These are phyloP conservation scores for Monosporascus sp. DNA, from an alignment of 2,329 filamentous ascomycete species.

Conservation along the genomic window DNA sequence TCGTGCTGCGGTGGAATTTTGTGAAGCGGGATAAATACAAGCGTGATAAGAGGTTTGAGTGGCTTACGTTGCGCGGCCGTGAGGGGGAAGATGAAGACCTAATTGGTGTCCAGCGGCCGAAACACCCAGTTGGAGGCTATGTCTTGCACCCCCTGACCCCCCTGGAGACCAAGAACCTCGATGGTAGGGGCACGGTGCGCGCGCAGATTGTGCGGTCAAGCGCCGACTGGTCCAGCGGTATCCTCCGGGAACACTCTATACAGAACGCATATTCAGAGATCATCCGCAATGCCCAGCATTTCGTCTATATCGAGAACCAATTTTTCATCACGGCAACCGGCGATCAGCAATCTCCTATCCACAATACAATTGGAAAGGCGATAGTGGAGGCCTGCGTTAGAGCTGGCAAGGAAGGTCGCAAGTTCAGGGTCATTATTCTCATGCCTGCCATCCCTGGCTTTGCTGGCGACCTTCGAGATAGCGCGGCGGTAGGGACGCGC, in stretches of 20 bases:
- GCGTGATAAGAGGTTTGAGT: constrained; percentile 75
- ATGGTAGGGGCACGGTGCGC: constrained; percentile 66
- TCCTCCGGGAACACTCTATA: constrained; percentile 77
- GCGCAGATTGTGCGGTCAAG: constrained; percentile 88
- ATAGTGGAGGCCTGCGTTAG: constrained; percentile 87
- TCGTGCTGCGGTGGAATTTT: constrained; percentile 93
- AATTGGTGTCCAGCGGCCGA: constrained; percentile 80
- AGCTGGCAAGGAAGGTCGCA: constrained; percentile 75
- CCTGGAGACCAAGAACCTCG: constrained; percentile 58
- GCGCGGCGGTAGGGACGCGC: constrained; percentile 77
- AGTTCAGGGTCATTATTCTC: constrained; percentile 84
- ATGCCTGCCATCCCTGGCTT: constrained; percentile 93
- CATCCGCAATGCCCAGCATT: constrained; percentile 84
- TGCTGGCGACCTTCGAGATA: constrained; percentile 79
- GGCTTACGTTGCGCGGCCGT: constrained; percentile 74
- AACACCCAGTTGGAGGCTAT: constrained; percentile 85
- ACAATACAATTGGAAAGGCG: constrained; percentile 80
- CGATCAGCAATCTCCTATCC: constrained; percentile 76
- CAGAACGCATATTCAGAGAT: constrained; percentile 82
- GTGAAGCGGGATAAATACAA: constrained; percentile 98
- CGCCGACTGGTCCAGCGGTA: constrained; percentile 89
- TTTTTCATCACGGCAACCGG: constrained; percentile 97
- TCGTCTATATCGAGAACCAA: constrained; percentile 96
- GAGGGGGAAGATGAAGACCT: constrained; percentile 77
- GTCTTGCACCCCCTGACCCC: constrained; percentile 71